Evolutionary conservation across 176 grass and related monocot genomes (phyloP).

Genomic region (Pontederia crassipes): DNA sequence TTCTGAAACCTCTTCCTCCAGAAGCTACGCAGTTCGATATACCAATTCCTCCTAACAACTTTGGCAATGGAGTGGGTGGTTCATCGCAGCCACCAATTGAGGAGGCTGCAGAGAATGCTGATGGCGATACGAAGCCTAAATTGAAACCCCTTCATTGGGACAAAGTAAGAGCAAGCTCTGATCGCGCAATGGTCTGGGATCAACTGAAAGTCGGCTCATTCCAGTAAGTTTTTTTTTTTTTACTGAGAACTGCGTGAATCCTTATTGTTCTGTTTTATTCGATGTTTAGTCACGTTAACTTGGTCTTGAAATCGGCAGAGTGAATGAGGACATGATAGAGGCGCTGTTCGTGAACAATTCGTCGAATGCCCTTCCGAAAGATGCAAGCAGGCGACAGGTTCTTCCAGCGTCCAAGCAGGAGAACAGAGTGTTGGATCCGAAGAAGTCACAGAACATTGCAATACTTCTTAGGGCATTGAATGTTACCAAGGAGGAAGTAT

Average conservation of each 20-base stretch:
- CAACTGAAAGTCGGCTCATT: constrained; percentile 97
- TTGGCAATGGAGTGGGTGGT: constrained; percentile 31
- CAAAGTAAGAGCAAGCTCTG: constrained; percentile 83
- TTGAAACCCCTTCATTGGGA: constrained; percentile 99
- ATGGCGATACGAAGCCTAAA: constrained; percentile 43
- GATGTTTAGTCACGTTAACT: neutral
- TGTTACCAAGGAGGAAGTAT: constrained; percentile 85
- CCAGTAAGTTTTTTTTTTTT: constrained; percentile 45
- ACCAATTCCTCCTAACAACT: constrained; percentile 33
- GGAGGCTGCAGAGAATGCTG: constrained; percentile 18
- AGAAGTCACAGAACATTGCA: constrained; percentile 97
- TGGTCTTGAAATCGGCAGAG: constrained; percentile 31
- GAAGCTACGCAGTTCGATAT: constrained; percentile 59
- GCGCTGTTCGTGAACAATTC: constrained; percentile 85
- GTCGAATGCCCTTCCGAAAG: constrained; percentile 34
- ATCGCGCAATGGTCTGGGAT: constrained; percentile 97
- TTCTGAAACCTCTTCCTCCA: constrained; percentile 72
- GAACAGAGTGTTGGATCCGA: constrained; percentile 95
- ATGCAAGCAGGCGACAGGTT: constrained; percentile 38
- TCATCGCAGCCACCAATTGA: constrained; percentile 26
- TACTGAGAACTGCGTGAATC: neutral
- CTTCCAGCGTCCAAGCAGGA: constrained; percentile 54
- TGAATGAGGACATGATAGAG: constrained; percentile 95
- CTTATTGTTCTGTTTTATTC: constrained; percentile 15
- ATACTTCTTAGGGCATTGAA: constrained; percentile 91